Conservation (phyloP, 306 rosid species). For the Medicago truncatula region MtrunA17r5.0-ANR NC_053042.1:50214501-50215000, state of each 20-base stretch:
- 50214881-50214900: constrained; percentile 81
- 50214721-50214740: constrained; percentile 20
- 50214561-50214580: constrained; percentile 2
- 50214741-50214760: constrained; percentile 14
- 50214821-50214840: constrained; percentile 93
- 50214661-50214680: too few relatives aligned
- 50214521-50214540: neutral
- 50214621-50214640: too few relatives aligned
- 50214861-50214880: constrained; percentile 80
- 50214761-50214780: constrained; percentile 22
- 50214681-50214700: too few relatives aligned
- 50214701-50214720: neutral
- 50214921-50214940: constrained; percentile 81
- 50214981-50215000: constrained; percentile 87
- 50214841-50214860: constrained; percentile 93
- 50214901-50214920: constrained; percentile 81
- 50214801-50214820: constrained; percentile 87
- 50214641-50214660: neutral
- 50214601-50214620: too few relatives aligned
- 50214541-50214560: neutral
- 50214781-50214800: constrained; percentile 47
- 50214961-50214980: constrained; percentile 74
- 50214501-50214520: constrained; percentile 14
- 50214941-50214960: constrained; percentile 87
- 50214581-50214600: constrained; percentile 2